phyloP scores from a whole-genome alignment of 169 alveolate species.

The Plasmodium gallinaceum region DNA sequence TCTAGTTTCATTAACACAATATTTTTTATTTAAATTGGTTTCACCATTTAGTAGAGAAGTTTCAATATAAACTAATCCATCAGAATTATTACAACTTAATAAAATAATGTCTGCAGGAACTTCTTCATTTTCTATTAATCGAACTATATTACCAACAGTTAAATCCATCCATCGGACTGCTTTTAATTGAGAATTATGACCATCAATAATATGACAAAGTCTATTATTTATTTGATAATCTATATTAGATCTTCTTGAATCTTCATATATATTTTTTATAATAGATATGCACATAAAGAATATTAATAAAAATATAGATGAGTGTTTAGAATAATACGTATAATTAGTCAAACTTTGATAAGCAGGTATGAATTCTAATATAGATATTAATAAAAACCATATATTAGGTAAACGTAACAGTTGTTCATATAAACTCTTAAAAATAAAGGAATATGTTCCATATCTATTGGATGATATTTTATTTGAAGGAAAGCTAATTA shows the following conservation, averaged over 20 bases:
- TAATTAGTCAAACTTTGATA: slow-evolving; percentile 75
- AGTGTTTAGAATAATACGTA: slow-evolving; percentile 46
- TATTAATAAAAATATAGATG: slow-evolving; percentile 64
- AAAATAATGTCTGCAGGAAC: slow-evolving; percentile 86
- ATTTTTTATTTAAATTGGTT: slow-evolving; percentile 82
- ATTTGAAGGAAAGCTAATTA: slow-evolving; percentile 82
- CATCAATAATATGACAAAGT: slow-evolving; percentile 80
- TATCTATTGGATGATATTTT: slow-evolving; percentile 51
- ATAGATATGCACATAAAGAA: slow-evolving; percentile 80
- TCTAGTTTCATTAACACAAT: slow-evolving; percentile 82
- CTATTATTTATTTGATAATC: slow-evolving; percentile 83
- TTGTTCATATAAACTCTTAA: slow-evolving; percentile 79
- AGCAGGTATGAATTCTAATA: slow-evolving; percentile 77
- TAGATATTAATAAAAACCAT: slow-evolving; percentile 67
- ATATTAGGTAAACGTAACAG: slow-evolving; percentile 70
- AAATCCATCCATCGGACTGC: slow-evolving; percentile 80
- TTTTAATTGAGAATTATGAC: slow-evolving; percentile 77
- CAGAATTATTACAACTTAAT: slow-evolving; percentile 82
- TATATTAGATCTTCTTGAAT: slow-evolving; percentile 77
- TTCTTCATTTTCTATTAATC: slow-evolving; percentile 83
- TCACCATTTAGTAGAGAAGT: slow-evolving; percentile 83
- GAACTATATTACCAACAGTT: slow-evolving; percentile 85
- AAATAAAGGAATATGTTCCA: slow-evolving; percentile 76
- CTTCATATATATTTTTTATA: slow-evolving; percentile 79
- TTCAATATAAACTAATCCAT: slow-evolving; percentile 84